A percentile compares a stretch with the other conserved stretches of the same genome.
Evolutionary conservation across 2,329 filamentous ascomycete genomes (phyloP).

Genomic region (Microcera coccophila): DNA sequence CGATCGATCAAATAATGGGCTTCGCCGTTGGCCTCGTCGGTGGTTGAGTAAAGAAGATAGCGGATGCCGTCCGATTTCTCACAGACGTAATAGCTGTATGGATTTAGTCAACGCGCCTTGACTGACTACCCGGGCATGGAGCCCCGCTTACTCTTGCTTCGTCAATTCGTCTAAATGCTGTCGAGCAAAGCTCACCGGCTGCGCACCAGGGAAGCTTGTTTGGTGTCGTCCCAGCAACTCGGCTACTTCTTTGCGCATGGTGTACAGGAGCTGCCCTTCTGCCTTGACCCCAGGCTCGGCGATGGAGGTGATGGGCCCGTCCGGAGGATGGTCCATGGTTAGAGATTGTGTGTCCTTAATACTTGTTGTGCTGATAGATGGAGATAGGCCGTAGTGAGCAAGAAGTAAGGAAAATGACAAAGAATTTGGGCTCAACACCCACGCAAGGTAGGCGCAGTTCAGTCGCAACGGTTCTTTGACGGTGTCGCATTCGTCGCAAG

Average conservation of each 20-base stretch:
- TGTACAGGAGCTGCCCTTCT: constrained; percentile 53
- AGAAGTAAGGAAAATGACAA: too few species aligned
- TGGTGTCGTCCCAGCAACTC: constrained; percentile 67
- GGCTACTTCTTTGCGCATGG: constrained; percentile 70
- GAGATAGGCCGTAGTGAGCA: too few species aligned
- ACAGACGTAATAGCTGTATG: constrained; percentile 80
- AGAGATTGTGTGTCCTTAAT: too few species aligned
- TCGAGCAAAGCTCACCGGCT: constrained; percentile 87
- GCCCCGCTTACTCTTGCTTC: constrained; percentile 60
- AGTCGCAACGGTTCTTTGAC: too few species aligned
- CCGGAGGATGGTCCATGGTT: constrained; percentile 31
- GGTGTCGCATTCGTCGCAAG: too few species aligned
- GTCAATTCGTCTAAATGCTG: constrained; percentile 80
- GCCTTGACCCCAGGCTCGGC: constrained; percentile 63
- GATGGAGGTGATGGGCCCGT: constrained; percentile 46
- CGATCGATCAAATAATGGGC: constrained; percentile 93
- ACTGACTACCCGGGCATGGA: neutral
- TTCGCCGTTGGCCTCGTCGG: constrained; percentile 58
- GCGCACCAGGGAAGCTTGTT: constrained; percentile 77
- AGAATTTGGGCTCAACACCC: too few species aligned
- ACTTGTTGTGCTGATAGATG: too few species aligned
- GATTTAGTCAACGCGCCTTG: constrained; percentile 9
- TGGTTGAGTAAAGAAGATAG: constrained; percentile 86
- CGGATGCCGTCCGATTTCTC: constrained; percentile 97
- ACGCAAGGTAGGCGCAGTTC: too few species aligned